Evolutionary conservation across 495 filamentous ascomycete genomes (phyloP), one percentile per base, ranked within the genome.

Genomic region (Umbilicaria muhlenbergii): DNA sequence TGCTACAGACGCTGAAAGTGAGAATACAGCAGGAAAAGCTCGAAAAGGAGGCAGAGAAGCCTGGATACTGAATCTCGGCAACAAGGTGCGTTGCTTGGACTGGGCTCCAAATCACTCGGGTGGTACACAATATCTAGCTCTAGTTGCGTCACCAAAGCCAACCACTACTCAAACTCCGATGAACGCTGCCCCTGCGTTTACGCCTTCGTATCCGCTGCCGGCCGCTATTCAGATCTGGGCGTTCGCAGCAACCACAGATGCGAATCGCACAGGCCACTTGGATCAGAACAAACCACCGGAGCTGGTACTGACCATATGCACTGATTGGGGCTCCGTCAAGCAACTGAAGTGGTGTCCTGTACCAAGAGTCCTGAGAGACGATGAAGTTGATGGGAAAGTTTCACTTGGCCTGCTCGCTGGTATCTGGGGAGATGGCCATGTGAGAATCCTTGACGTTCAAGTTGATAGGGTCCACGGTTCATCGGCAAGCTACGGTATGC

Each of bases 261-360:
- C 6, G 18, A 38, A 44, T 34, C 34, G 39, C n/a, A 40, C 44
- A 35, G 43, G 37, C 17, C 44, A 36, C n/a, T 52, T 77, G 6
- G 63, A 74, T 50, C 58, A 65, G 47, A 45, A 46, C 13, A 48
- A 16, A 36, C 45, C 55, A 24, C 70, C 73, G 12, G 52, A 48
- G 39, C 54, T 75, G 42, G 61, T 56, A 36, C 51, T 70, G n/a
- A 65, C 70, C 3, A 47, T 81, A 15, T 82, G 78, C 51, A 70
- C 72, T 3, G 63, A 77, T 6, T 83, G 79, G 77, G 80, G 77
- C 3, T 59, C 70, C 42, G 51, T 77, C 12, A 68, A 66, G 42
- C 62, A 66, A n/a, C 62, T 83, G 15, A 60, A 70, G 41, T 83
- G 77, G 77, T 83, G 78, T 50, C 75, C 72, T 28, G 59, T 74